Evolutionary conservation across 768 basidiomycete species (phyloP), one percentile per base, ranked within the genome.

Genomic region (Candolleomyces aberdarensis): DNA sequence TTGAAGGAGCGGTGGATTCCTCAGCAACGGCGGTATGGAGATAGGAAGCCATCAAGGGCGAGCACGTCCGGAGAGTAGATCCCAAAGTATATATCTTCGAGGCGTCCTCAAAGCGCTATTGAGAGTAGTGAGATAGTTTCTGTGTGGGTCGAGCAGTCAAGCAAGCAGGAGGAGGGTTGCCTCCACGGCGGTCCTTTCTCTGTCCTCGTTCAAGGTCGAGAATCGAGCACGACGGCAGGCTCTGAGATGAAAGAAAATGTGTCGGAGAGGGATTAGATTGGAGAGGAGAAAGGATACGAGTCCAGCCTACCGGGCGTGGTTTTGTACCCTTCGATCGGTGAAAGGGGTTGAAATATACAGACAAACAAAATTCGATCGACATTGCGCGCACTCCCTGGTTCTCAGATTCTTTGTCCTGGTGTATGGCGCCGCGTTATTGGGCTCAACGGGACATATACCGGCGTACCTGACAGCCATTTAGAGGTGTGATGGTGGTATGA

Each of bases 291-390:
- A 41, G 46, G 53, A 50, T 61, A 56, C 10, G 46, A 61, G 48
- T 50, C 26, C 54, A 56, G 60, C 53, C 60, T 61, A 50, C 60
- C 60, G 60, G 60, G 60, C 60, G 60, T 61, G 60, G 60, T 61
- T 60, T 60, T 60, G 59, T 53, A 44, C 41, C 29, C 29, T n/a
- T 60, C 59, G 59, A 58, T 47, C 46, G 40, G 47, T 49, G 36
- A 40, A 47, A 61, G 55, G 46, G 54, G 44, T 29, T 43, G 55
- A 44, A 44, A 47, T 54, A 61, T 61, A 55, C 15, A 52, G 32
- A 54, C 59, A 59, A 59, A 59, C 39, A 49, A 50, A 19, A 15
- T 43, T 56, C 60, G 60, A 61, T 61, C 60, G 60, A 46, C 20
- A 39, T 31, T 39, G 15, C 31, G 19, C 1, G 15, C 29, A 32